Evolutionary conservation across 75 land plant species (phyloP).

Genomic region (Sequoia sempervirens): DNA sequence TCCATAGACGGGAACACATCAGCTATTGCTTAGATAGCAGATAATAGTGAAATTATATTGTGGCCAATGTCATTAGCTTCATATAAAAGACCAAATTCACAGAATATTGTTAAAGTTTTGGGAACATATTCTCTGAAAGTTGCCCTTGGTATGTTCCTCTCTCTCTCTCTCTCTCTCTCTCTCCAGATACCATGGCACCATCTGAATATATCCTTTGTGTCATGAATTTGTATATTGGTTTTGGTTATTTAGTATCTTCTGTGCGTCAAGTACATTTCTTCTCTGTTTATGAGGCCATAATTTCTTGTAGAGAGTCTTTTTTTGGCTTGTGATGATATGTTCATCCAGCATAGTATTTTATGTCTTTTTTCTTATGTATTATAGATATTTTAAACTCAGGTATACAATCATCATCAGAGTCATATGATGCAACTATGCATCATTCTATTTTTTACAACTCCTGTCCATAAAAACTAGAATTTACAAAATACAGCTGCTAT

Average conservation of each 20-base stretch:
- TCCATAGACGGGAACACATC: not conserved
- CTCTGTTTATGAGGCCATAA: not conserved
- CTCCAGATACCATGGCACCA: not conserved
- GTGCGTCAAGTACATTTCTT: not conserved
- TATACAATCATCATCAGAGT: too few species aligned
- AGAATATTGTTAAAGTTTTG: not conserved
- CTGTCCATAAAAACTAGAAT: too few species aligned
- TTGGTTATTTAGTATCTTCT: not conserved
- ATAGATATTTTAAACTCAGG: too few species aligned
- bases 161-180: not conserved
- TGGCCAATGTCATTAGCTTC: not conserved
- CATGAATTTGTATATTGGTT: not conserved
- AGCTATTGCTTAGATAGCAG: not conserved
- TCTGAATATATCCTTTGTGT: not conserved
- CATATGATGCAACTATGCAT: too few species aligned
- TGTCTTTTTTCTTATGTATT: not conserved
- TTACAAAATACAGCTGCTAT: too few species aligned
- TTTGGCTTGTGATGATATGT: not conserved
- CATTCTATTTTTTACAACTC: too few species aligned
- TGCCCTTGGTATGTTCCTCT: not conserved
- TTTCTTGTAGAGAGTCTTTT: not conserved
- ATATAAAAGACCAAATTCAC: not conserved
- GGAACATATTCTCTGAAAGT: not conserved
- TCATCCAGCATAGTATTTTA: not conserved
- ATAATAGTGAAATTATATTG: not conserved